Evolutionary conservation across 306 rosid genomes (phyloP), one percentile per base, ranked within the genome.

Genomic region (Hippophae gyantsensis): DNA sequence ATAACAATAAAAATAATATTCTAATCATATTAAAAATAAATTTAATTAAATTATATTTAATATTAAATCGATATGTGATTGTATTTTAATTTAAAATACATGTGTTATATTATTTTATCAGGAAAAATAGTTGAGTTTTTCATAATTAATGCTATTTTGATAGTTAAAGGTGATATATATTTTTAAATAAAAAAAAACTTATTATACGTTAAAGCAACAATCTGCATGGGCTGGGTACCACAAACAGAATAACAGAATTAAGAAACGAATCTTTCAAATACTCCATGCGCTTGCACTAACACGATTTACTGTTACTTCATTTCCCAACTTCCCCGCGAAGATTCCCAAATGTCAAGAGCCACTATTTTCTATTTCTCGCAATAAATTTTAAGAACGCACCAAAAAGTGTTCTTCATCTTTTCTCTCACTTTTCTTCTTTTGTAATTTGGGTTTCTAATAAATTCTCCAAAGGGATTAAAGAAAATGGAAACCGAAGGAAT

Each of bases 221-320:
- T 67, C 69, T 65, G 72, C 70, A 70, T 66, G 43, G 69, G 69
- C 61, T 74, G 80, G 52, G 81, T 41, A 62, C 60, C 73, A 60
- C 23, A 77, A 78, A 81, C 81, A 6, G 81, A 79, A 74, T 84
- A 81, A 81, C 87, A 59, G 82, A 79, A 81, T 74, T 76, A 90
- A 90, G 96, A 48, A 87, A 84, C 68, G 94, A 83, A 78, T 87
- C 79, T 79, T 72, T 53, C 46, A 41, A 38, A 66, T 53, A 43
- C 55, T 57, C 67, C 40, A 54, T 61, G 61, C 75, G 58, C 74
- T 69, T 43, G 43, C 11, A 58, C 7, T 0, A 13, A 13, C 61
- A 49, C 52, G 57, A 50, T 47, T 44, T 50, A 54, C 27, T 52
- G 40, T 10, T 54, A 26, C 60, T 14, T 25, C 26, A 51, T 62